A percentile compares a stretch with the other conserved stretches of the same genome.
Conservation (phyloP, 2,329 filamentous ascomycete genomes). For the Penicillium sp. region DNA sequence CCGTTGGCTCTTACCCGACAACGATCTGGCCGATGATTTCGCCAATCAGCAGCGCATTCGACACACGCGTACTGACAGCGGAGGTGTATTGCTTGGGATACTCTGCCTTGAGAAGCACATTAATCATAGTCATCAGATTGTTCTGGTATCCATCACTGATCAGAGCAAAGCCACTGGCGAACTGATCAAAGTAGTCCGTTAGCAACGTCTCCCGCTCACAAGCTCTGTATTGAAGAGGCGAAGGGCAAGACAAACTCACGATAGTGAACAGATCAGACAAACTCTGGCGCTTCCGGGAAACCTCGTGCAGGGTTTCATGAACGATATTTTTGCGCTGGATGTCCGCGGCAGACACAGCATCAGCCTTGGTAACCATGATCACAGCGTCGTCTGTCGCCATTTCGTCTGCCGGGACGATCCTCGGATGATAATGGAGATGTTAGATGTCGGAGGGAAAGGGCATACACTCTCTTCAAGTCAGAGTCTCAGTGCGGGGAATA, state of each 20-base stretch:
- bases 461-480: neutral
- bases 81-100: slow-evolving; percentile 27
- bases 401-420: neutral
- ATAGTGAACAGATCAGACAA: slow-evolving; percentile 30
- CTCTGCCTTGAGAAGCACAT: slow-evolving; percentile 28
- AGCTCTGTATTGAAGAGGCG: neutral
- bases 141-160: slow-evolving; percentile 34
- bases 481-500: neutral
- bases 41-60: slow-evolving; percentile 29
- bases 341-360: neutral
- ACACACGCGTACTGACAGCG: slow-evolving; percentile 28
- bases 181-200: slow-evolving; percentile 9
- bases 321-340: neutral
- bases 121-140: slow-evolving; percentile 32
- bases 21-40: slow-evolving; percentile 29
- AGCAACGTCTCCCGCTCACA: neutral
- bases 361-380: neutral
- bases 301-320: slow-evolving; percentile 10
- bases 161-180: slow-evolving; percentile 29
- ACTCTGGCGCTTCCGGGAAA: slow-evolving; percentile 22
- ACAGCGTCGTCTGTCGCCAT: neutral
- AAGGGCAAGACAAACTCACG: slow-evolving; percentile 7
- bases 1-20: slow-evolving; percentile 20
- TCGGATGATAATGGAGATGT: neutral
- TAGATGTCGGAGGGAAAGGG: neutral